Evolutionary conservation across 2,329 filamentous ascomycete genomes (phyloP), one percentile per base, ranked within the genome.

Genomic region (Aspergillus intermedius): DNA sequence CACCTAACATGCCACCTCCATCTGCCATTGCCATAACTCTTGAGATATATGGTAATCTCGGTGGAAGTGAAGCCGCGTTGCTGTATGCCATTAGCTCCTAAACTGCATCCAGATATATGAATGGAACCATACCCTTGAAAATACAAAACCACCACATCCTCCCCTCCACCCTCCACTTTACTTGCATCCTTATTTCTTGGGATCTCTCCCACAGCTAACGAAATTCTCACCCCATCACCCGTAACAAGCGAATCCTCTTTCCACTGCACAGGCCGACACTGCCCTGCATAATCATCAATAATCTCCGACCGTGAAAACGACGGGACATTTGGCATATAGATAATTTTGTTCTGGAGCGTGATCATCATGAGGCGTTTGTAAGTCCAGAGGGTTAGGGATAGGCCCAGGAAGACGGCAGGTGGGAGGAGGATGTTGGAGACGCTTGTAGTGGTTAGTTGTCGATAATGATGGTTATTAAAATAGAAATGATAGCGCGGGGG

Each of bases 301-400:
- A 70, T 81, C 69, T 90, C 84, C 21, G 77, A 75, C 13, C 86
- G 77, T 0, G 86, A 76, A 60, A 85, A 85, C 2, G 86, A 86
- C 15, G 86, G 86, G 45, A 90, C 69, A 42, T 84, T 85, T 0
- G 87, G 85, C 73, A 89, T 88, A 68, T 90, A 91, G 50, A 91
- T 86, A 61, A 91, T 88, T 62, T 85, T 84, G 61, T 91, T 88
- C 68, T 91, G 87, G 62, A 90, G 86, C 4, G 86, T 57, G 23
- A 91, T 74, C 70, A 90, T 81, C 82, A 88, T 87, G 46, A 82
- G 66, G 61, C 86, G 89, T 66, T 81, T 80, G 66, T 77, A 79
- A 1, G 70, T 65, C 77, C 77, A 91, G 12, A 91, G 71, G 3
- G 76, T 76, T 15, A 87, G 59, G 3, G 87, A 74, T 32, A 91